Base-by-base conservation (phyloP, 2,329 filamentous ascomycete genomes). In the Trichocomaceae sp. region DNA sequence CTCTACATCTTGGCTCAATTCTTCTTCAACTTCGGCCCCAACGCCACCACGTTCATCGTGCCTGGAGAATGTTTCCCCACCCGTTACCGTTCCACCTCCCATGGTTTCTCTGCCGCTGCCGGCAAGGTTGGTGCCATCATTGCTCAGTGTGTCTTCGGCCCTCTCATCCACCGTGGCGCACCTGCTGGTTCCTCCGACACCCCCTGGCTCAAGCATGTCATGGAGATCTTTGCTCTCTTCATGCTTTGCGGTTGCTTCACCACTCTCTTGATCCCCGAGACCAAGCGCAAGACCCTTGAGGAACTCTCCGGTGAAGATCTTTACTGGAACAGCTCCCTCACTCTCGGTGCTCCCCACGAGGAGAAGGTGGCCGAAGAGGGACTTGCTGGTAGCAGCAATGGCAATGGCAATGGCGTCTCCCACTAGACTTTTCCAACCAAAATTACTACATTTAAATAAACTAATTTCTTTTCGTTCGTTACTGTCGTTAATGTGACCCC, bases 111-210 rank as follows among this genome's bases (percentile, higher is more conserved):
- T 1, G 85, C 85, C 2, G 85, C 84, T 0, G 77, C 79, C 59
- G 85, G 85, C 8, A 88, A 87, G 61, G 70, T 87, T 2, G 85
- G 85, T 5, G 84, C 85, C 22, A 85, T 88, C 55, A 72, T 86
- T 42, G 83, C 84, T 1, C 84, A 87, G 66, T 77, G 78, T 58
- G 81, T 87, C 44, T 85, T 83, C 54, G 80, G 83, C 15, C 29
- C 22, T 3, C 29, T 48, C 29, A 7, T 26, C 23, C 23, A 26
- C 23, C 23, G 23, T 26, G 23, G 23, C 23, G 23, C 23, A 26
- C 23, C 23, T 26, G 23, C 23, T 4, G 23, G 23, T 7, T 26
- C 23, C 23, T 17, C 46, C 12, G 46, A 48, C 13, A 33, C 9
- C 15, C 46, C 29, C 5, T 22, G 46, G 13, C 29, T 48, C 19